Base-by-base conservation (phyloP, 108 stramenopile genomes). In the Skeletonema tropicum region DNA sequence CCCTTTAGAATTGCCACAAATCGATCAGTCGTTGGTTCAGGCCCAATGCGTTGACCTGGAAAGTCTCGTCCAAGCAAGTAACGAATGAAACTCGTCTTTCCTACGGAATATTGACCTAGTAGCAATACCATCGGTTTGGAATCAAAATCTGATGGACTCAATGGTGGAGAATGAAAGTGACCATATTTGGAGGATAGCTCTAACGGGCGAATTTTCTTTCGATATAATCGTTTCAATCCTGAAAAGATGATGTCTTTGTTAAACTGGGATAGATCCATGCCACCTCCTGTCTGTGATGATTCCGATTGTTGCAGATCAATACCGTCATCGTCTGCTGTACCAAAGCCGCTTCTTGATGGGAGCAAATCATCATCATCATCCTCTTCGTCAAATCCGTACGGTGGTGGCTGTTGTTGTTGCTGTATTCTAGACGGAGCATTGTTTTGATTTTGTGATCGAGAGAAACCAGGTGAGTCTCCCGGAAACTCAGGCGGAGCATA, bases 11-110 rank as follows among this genome's bases (percentile, higher is more conserved):
- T 91, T 39, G 96, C 87, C 9, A 87, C 88, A 70, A 96, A 96
- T 1, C 94, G 86, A 84, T 96, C 96, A 11, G 99, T 99, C 21
- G 99, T 99, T 23, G 99, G 99, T 75, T 99, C 99, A 17, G 99
- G 99, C 2, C 99, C 99, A 23, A 99, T 95, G 14, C 98, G 89
- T 66, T 94, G 94, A 15, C 98, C 98, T 26, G 98, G 99, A 75
- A 99, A 99, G 80, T 97, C 96, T 32, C 93, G 76, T n/a, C 95
- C 95, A 12, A 95, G 46, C 23, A 97, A 63, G 69, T 95, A 96
- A 49, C 90, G 83, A 71, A 97, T 95, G 60, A 97, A 96, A 26
- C 88, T 90, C 4, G 98, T 98, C 66, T 99, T 99, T 5, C 98
- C 98, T 11, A 98, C 98, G 64, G 92, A 86, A 77, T 97, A 98